A percentile compares a stretch with the other conserved stretches of the same genome.
These are phyloP conservation scores for Larix kaempferi DNA, from an alignment of 75 land plant genomes.

Conservation along the genomic window DNA sequence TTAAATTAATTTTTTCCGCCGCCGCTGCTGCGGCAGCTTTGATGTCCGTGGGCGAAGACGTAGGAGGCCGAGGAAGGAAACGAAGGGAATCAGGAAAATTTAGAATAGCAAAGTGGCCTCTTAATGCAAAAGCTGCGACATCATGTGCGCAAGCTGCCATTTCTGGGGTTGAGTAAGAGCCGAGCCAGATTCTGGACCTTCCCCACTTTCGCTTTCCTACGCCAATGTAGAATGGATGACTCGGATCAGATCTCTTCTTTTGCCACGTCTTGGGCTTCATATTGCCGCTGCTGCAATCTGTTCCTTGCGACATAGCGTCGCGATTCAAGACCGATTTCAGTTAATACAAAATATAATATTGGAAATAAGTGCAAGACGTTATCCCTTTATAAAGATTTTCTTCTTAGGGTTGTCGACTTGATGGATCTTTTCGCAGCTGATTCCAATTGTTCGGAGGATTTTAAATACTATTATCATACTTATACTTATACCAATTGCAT, in stretches of 20 bases:
- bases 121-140: constrained; percentile 29
- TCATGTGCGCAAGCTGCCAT: constrained; percentile 47
- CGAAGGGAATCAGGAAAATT: constrained; percentile 29
- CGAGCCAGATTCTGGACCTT: constrained; percentile 33
- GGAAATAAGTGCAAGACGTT: too few species aligned
- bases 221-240: constrained; percentile 32
- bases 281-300: too few species aligned
- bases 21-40: constrained; percentile 34
- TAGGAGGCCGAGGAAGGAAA: constrained; percentile 3
- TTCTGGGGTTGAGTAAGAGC: constrained; percentile 38
- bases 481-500: too few species aligned
- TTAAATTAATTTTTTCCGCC: neutral
- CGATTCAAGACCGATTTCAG: too few species aligned
- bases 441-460: too few species aligned
- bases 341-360: too few species aligned
- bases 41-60: constrained; percentile 14
- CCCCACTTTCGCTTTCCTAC: constrained; percentile 40
- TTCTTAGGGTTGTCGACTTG: too few species aligned
- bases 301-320: too few species aligned
- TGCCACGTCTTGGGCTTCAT: too few species aligned
- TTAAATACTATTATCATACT: too few species aligned
- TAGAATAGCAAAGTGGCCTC: constrained; percentile 24
- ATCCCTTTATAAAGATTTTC: too few species aligned
- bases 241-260: neutral
- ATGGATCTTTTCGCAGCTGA: too few species aligned